Conservation (phyloP, 192 early-diverging fungal species). For the Coemansia reversa region DNA sequence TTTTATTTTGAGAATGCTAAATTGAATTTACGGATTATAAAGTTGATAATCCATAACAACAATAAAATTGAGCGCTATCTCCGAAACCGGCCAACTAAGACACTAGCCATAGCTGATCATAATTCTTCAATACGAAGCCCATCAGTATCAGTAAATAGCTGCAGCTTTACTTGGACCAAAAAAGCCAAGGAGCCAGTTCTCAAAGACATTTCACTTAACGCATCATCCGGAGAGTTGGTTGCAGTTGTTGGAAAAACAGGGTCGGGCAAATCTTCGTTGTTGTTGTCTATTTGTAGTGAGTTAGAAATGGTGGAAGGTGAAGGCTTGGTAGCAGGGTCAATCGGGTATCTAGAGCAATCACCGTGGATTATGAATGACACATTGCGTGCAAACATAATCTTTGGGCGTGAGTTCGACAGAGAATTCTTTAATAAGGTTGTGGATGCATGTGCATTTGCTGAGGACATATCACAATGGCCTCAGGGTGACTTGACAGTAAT, state of each 20-base stretch:
- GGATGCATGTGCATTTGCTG: conserved; percentile 57
- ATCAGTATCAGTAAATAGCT: conserved; percentile 16
- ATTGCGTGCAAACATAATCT: conserved; percentile 68
- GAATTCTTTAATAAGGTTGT: conserved; percentile 57
- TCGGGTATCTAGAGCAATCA: conserved; percentile 79
- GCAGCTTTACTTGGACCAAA: conserved; percentile 29
- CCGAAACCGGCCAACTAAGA: conserved; percentile 13
- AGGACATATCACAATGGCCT: conserved; percentile 60
- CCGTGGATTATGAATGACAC: conserved; percentile 91
- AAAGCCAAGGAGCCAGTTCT: conserved; percentile 4
- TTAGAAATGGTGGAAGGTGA: conserved; percentile 57
- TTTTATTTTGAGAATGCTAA: neutral
- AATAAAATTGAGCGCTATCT: conserved; percentile 23
- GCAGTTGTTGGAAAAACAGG: conserved; percentile 84
- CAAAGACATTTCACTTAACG: conserved; percentile 52
- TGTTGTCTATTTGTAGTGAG: conserved; percentile 82
- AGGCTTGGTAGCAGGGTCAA: conserved; percentile 61
- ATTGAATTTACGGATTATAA: neutral
- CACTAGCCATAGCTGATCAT: conserved; percentile 6
- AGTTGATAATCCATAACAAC: neutral
- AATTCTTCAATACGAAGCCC: neutral
- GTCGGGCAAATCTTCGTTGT: conserved; percentile 79
- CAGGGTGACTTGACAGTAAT: conserved; percentile 46
- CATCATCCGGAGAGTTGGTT: conserved; percentile 63
- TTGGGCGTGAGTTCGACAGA: conserved; percentile 63